These are phyloP conservation scores for Euphorbia schlechtendalii DNA, from an alignment of 441 rosid genomes.

Conservation along the genomic window DNA sequence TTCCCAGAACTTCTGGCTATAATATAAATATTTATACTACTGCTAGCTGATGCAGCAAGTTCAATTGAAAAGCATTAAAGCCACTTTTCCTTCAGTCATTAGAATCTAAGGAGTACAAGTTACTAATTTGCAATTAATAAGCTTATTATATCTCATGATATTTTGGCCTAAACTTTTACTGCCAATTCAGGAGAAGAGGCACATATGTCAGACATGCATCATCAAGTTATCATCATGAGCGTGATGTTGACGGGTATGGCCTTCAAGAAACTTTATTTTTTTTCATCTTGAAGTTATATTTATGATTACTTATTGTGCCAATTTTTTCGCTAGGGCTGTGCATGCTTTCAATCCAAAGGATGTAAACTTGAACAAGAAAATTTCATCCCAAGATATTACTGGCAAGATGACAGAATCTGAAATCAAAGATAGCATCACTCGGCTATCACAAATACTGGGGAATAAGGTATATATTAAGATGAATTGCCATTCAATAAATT, in stretches of 20 bases:
- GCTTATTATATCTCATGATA: not conserved
- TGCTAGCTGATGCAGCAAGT: not conserved
- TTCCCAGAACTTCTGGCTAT: not conserved
- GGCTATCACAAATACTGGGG: conserved; percentile 43
- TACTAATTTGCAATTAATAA: not conserved
- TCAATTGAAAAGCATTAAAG: not conserved
- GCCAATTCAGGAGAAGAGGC: conserved; percentile 36
- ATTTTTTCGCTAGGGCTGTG: conserved; percentile 45
- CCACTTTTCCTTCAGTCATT: not conserved
- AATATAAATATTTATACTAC: not conserved
- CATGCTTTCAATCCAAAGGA: conserved; percentile 87
- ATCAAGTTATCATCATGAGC: conserved; percentile 38
- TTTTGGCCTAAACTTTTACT: conserved; percentile 6
- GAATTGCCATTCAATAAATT: not conserved
- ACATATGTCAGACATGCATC: conserved; percentile 30
- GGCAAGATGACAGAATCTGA: conserved; percentile 58
- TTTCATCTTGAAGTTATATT: not conserved
- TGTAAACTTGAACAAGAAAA: conserved; percentile 39
- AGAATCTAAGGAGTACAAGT: not conserved
- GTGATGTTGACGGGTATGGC: conserved; percentile 52
- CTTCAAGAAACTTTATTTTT: conserved; percentile 9
- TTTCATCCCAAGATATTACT: conserved; percentile 37
- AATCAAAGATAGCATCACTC: conserved; percentile 58
- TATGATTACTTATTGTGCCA: not conserved
- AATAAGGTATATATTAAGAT: conserved; percentile 52